Base-by-base conservation (phyloP, 2,329 filamentous ascomycete genomes). In the Ceratocystis cacaofunesta region DNA sequence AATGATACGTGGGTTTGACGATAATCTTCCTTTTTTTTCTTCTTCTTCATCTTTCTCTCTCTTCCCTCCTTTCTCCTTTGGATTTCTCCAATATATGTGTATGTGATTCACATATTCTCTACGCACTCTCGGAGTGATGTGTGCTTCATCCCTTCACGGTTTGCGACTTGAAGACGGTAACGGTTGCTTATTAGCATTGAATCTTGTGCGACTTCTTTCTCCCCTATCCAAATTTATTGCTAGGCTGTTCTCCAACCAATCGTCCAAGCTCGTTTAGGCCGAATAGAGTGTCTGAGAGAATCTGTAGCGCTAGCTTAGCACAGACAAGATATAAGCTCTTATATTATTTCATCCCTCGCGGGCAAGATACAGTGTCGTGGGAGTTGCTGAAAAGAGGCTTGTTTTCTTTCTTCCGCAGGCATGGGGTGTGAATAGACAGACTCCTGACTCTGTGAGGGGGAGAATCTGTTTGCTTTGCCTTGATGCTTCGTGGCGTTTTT, bases 21-120 rank as follows among this genome's bases (percentile, higher is more conserved):
- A 52, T 52, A 12, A 25, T 28, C 48, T 28, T 52, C 22, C 22
- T 22, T 64, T 22, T 64, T 32, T 44, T 57, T 44, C 19, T 25
- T 60, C 60, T 58, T 65, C n/a, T 36, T 61, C 46, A 48, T 32
- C 28, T 30, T 64, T 46, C 58, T 25, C 43, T 65, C 36, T 41
- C 22, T 2, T 36, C 19, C 17, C 44, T 48, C 19, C 61, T 57
- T 46, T 63, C 46, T 48, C 10, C 44, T 61, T 36, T 10, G 28
- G 28, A 58, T 58, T n/a, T 5, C 28, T 58, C 5, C 62, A 52
- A 28, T 22, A 52, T 41, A 12, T 4, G 36, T 41, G 36, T 41
- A 41, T 41, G 36, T 41, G 36, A 41, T 52, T 22, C 48, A 25
- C 48, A 12, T 52, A 10, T 25, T 52, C 48, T 12, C 48, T 22